Conservation (phyloP, 768 basidiomycete species). For the Lyophyllum semitale region DNA sequence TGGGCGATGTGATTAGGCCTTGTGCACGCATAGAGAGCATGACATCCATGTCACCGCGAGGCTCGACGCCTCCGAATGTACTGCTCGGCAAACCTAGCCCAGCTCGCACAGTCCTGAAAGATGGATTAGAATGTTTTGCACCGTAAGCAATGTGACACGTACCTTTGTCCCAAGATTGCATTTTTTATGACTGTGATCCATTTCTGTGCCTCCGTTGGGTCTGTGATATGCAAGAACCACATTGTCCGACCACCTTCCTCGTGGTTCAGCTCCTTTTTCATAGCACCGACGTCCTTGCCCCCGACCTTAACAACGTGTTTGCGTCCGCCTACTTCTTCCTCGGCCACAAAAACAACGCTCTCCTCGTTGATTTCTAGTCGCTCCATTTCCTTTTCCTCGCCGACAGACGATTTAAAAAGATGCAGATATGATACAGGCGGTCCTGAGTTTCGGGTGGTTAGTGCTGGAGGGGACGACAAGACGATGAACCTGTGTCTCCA, state of each 20-base stretch:
- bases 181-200: slow-evolving; percentile 80
- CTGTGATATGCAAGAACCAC: slow-evolving; percentile 72
- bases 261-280: slow-evolving; percentile 41
- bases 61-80: slow-evolving; percentile 51
- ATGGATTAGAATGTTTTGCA: neutral
- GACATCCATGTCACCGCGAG: slow-evolving; percentile 80
- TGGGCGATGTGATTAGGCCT: slow-evolving; percentile 47
- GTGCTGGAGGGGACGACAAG: slow-evolving; percentile 48
- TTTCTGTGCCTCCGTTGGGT: slow-evolving; percentile 61
- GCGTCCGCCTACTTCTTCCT: slow-evolving; percentile 49
- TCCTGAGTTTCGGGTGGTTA: slow-evolving; percentile 35
- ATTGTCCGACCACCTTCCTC: slow-evolving; percentile 58
- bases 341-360: slow-evolving; percentile 74
- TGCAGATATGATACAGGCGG: slow-evolving; percentile 64
- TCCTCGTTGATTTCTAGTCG: slow-evolving; percentile 76
- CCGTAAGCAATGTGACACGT: slow-evolving; percentile 8
- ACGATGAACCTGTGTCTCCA: slow-evolving; percentile 72
- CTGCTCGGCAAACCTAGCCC: slow-evolving; percentile 55
- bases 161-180: slow-evolving; percentile 74
- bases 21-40: slow-evolving; percentile 80
- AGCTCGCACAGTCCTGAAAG: slow-evolving; percentile 62
- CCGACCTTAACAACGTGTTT: slow-evolving; percentile 67
- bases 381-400: slow-evolving; percentile 72
- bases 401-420: slow-evolving; percentile 63
- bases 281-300: slow-evolving; percentile 58